These are phyloP conservation scores for Taiwanofungus camphoratus DNA, from an alignment of 1,284 basidiomycete species.

Conservation along the genomic window DNA sequence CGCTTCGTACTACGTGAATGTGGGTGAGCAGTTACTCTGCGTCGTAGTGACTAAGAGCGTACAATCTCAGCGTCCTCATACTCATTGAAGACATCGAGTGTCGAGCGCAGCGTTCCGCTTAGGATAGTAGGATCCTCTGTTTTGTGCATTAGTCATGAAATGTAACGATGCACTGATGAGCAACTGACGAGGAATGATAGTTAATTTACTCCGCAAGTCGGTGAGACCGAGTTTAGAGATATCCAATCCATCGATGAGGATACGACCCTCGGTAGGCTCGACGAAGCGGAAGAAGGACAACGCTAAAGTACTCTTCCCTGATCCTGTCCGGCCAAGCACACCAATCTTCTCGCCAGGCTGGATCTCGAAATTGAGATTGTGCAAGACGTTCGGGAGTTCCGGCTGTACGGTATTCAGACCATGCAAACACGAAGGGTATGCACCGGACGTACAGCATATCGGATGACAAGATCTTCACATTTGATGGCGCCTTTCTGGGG, in stretches of 20 bases:
- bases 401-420: conserved; percentile 39
- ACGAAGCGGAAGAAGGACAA: conserved; percentile 96
- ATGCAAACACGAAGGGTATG: conserved; percentile 1
- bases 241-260: conserved; percentile 85
- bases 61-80: conserved; percentile 86
- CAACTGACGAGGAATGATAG: conserved; percentile 87
- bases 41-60: conserved; percentile 20
- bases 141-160: conserved; percentile 3
- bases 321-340: conserved; percentile 86
- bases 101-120: conserved; percentile 81
- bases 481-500: conserved; percentile 72
- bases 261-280: conserved; percentile 78
- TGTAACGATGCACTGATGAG: not conserved
- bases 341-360: conserved; percentile 80
- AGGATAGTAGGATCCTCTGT: conserved; percentile 87
- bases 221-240: conserved; percentile 84
- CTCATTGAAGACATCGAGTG: conserved; percentile 88
- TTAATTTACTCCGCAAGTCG: conserved; percentile 79
- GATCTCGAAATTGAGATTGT: conserved; percentile 76
- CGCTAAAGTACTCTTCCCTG: conserved; percentile 86
- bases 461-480: conserved; percentile 78
- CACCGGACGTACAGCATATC: conserved; percentile 69
- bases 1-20: conserved; percentile 64
- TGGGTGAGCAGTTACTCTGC: not conserved
- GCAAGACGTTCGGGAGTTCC: conserved; percentile 82